Evolutionary conservation across 2,329 filamentous ascomycete species (phyloP), one percentile per base, ranked within the genome.

Genomic region (Sporothrix schenckii): DNA sequence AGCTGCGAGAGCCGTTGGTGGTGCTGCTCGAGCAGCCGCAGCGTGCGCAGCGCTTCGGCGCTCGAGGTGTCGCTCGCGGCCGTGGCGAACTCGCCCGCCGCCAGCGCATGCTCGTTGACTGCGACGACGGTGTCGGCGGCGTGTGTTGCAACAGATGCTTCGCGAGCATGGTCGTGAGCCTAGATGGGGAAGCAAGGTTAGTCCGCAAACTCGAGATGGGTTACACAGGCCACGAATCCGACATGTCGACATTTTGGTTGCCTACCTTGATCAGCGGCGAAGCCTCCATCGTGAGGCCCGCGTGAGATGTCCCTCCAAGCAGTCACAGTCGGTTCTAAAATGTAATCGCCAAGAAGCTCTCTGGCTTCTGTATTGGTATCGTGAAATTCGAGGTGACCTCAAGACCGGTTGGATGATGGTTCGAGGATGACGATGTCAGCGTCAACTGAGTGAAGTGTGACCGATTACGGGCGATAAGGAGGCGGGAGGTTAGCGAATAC

Each of bases 141-240:
- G 76, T 93, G 88, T 30, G 85, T 89, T 69, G 94, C 92, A 30
- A 89, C 85, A 30, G 92, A 89, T 56, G 94, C 94, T 76, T 92
- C 94, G 76, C 90, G 89, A 66, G 93, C 94, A 81, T 97, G 93
- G 75, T 94, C 91, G 80, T 97, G 92, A 73, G 94, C 94, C 88
- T 94, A 41, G 1, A 21, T 16, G 16, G 75, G 1, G 1, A 11
- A n/a, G 27, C 16, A 11, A 19, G 21, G 53, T 67, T 39, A 70
- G 54, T 14, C 11, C 10, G 3, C 2, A 13, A 1, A 16, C 41
- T 44, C 41, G 41, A 44, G 41, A 44, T 44, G 41, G 41, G 11
- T 16, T 14, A 24, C 13, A 24, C 6, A 11, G 19, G 19, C 49
- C 6, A 4, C 49, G 19, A 6, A 16, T 5, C 16, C 16, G 19